These are phyloP conservation scores for Penicillium nucicola DNA, from an alignment of 495 filamentous ascomycete genomes.

Conservation along the genomic window DNA sequence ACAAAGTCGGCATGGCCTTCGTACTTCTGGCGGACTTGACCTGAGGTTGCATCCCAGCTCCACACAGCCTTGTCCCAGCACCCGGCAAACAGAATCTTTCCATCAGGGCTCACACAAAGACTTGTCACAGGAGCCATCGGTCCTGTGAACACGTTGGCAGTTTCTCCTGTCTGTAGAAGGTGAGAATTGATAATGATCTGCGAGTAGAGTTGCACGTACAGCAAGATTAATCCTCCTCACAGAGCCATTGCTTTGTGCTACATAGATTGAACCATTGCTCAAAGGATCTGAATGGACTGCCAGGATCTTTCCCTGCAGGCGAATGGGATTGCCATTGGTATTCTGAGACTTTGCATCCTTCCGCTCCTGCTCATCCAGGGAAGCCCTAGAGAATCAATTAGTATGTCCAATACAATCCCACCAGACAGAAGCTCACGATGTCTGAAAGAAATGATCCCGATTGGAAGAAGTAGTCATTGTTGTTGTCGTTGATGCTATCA, in stretches of 20 bases:
- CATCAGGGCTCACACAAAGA: constrained; percentile 62
- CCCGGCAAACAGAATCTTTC: constrained; percentile 70
- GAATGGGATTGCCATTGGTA: constrained; percentile 75
- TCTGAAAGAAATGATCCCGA: constrained; percentile 84
- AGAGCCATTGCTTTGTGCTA: constrained; percentile 80
- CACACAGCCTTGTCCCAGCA: constrained; percentile 92
- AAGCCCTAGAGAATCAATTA: constrained; percentile 50
- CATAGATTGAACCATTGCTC: constrained; percentile 58
- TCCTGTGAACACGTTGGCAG: constrained; percentile 59
- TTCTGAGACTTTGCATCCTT: constrained; percentile 80
- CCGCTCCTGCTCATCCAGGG: constrained; percentile 67
- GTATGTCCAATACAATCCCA: not conserved
- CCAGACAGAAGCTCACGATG: constrained; percentile 36
- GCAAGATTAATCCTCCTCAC: constrained; percentile 70
- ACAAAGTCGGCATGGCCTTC: constrained; percentile 89
- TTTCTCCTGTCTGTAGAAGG: constrained; percentile 43
- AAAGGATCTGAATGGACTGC: constrained; percentile 68
- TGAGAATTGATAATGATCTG: not conserved
- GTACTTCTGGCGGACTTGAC: constrained; percentile 53
- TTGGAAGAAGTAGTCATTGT: constrained; percentile 65
- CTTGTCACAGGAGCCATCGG: constrained; percentile 77
- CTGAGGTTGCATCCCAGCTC: constrained; percentile 68
- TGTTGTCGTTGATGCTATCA: not conserved
- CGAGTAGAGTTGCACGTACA: constrained; percentile 55
- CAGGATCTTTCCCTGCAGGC: constrained; percentile 79